These are phyloP conservation scores for Fusarium liriodendri DNA, from an alignment of 2,329 filamentous ascomycete genomes.

Conservation along the genomic window DNA sequence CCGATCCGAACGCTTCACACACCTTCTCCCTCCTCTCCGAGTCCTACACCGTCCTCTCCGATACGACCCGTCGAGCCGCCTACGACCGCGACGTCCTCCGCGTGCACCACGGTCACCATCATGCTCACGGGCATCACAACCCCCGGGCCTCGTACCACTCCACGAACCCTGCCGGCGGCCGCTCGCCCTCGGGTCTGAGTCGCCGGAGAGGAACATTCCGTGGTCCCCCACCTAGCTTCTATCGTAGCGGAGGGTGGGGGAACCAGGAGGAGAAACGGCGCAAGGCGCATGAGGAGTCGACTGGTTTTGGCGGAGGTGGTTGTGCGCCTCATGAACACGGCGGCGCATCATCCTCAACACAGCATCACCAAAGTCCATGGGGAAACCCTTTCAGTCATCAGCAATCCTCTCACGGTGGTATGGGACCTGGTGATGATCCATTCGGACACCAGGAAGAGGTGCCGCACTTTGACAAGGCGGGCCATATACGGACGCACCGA, in stretches of 20 bases:
- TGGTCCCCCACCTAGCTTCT: conserved; percentile 92
- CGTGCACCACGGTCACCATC: conserved; percentile 50
- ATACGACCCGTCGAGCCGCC: conserved; percentile 76
- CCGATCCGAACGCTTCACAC: conserved; percentile 76
- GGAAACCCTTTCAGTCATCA: conserved; percentile 32
- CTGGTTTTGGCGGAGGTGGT: conserved; percentile 39
- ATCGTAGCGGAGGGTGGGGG: conserved; percentile 83
- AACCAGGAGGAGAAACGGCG: conserved; percentile 68
- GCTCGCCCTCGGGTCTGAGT: conserved; percentile 84
- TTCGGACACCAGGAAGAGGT: conserved; percentile 64
- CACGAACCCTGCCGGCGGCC: conserved; percentile 75
- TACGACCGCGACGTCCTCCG: conserved; percentile 81
- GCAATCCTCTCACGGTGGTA: conserved; percentile 55
- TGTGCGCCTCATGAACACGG: conserved; percentile 23
- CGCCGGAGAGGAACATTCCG: conserved; percentile 80
- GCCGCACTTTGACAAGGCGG: conserved; percentile 81
- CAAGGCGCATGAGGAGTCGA: conserved; percentile 61
- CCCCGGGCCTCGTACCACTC: conserved; percentile 65
- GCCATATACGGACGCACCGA: conserved; percentile 80
- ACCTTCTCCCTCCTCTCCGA: conserved; percentile 88
- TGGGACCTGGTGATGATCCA: conserved; percentile 68
- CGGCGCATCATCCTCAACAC: conserved; percentile 10
- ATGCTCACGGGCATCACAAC: conserved; percentile 44
- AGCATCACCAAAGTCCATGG: conserved; percentile 34
- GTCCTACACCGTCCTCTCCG: conserved; percentile 82